Conservation (phyloP, 495 filamentous ascomycete species). For the Friedmanniomyces simplex region DNA sequence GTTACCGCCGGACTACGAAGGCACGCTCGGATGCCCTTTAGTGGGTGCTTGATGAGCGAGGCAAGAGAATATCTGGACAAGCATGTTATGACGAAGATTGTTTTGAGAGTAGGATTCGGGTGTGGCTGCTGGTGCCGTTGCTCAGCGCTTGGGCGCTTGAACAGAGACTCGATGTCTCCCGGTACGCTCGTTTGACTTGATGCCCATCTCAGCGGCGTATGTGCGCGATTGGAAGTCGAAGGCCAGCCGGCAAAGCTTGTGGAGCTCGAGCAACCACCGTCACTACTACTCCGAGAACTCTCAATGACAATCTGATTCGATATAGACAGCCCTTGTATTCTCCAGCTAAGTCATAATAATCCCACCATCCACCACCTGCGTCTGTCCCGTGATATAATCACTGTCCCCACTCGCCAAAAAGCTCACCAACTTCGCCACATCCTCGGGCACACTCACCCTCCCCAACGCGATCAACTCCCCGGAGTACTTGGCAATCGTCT, state of each 20-base stretch:
- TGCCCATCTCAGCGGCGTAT: too few species aligned
- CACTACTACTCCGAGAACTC: too few species aligned
- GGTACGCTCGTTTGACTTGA: too few species aligned
- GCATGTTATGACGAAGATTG: not conserved
- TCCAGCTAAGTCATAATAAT: conserved; percentile 38
- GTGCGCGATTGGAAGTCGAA: too few species aligned
- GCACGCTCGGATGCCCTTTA: conserved; percentile 28
- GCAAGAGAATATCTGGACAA: conserved; percentile 13
- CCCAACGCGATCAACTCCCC: conserved; percentile 41
- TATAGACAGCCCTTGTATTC: too few species aligned
- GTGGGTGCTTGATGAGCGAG: conserved; percentile 1
- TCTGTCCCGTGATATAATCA: conserved; percentile 54
- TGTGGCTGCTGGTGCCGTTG: too few species aligned
- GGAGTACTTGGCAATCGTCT: conserved; percentile 39
- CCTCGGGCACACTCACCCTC: conserved; percentile 44
- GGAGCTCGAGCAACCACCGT: too few species aligned
- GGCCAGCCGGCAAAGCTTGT: too few species aligned
- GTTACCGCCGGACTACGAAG: conserved; percentile 50
- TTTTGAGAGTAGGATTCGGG: too few species aligned
- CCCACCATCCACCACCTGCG: conserved; percentile 52
- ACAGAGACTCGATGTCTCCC: too few species aligned
- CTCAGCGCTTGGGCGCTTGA: too few species aligned
- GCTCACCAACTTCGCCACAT: conserved; percentile 47
- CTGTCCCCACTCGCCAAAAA: conserved; percentile 45
- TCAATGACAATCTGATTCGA: too few species aligned